These are phyloP conservation scores for Quercus lobata DNA, from an alignment of 331 rosid species.

Conservation along the genomic window DNA sequence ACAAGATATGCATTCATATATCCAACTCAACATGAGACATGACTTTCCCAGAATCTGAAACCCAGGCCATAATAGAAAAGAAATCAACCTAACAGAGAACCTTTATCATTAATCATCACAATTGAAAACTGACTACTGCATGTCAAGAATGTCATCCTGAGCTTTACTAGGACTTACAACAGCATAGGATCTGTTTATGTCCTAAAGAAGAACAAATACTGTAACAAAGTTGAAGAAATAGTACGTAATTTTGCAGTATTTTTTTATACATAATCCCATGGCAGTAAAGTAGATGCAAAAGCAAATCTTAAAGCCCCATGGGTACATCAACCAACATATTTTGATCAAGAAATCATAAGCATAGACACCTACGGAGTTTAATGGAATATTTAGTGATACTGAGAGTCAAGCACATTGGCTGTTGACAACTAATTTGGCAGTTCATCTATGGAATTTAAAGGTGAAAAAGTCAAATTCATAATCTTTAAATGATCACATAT, in stretches of 20 bases:
- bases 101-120: not conserved
- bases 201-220: not conserved
- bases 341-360: not conserved
- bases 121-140: not conserved
- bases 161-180: not conserved
- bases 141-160: not conserved
- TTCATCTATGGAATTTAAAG: not conserved
- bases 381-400: not conserved
- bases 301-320: not conserved
- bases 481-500: not conserved
- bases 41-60: conserved; percentile 11
- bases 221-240: not conserved
- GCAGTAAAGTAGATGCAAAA: not conserved
- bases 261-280: not conserved
- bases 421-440: not conserved
- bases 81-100: not conserved
- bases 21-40: conserved; percentile 2
- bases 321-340: not conserved
- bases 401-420: not conserved
- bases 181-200: not conserved
- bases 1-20: conserved; percentile 14
- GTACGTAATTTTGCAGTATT: not conserved
- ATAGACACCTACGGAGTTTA: not conserved
- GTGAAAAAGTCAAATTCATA: not conserved
- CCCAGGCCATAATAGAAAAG: not conserved